These are phyloP conservation scores for Pouteria glomerata DNA, from an alignment of 148 eudicot species.

Conservation along the genomic window DNA sequence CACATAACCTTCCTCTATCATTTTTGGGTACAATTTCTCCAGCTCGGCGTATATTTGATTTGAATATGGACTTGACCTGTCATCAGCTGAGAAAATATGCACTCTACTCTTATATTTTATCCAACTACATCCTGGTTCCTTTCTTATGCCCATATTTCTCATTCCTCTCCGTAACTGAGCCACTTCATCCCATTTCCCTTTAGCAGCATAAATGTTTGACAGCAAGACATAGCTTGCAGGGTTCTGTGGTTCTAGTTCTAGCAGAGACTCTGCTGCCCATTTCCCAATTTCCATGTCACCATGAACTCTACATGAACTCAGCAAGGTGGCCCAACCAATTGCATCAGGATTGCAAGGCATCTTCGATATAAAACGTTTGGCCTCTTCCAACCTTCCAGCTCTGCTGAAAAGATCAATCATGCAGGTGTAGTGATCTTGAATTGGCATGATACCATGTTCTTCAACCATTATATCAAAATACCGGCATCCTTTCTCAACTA, in stretches of 20 bases:
- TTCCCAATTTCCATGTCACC: conserved; percentile 68
- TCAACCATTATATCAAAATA: conserved; percentile 68
- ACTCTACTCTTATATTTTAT: conserved; percentile 74
- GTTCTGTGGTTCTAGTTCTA: conserved; percentile 69
- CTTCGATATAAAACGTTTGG: conserved; percentile 56
- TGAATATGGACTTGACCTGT: conserved; percentile 68
- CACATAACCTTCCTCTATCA: conserved; percentile 69
- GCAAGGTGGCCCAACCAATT: conserved; percentile 78
- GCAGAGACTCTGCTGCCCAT: conserved; percentile 85
- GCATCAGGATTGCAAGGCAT: conserved; percentile 88
- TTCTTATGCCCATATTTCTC: conserved; percentile 67
- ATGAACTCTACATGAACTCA: conserved; percentile 81
- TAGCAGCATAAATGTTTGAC: conserved; percentile 69
- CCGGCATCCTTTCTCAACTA: conserved; percentile 68
- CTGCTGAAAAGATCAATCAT: conserved; percentile 90
- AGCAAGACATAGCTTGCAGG: conserved; percentile 86
- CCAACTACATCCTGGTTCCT: conserved; percentile 94
- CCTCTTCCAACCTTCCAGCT: conserved; percentile 74
- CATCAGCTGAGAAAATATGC: conserved; percentile 83
- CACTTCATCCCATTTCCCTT: conserved; percentile 75
- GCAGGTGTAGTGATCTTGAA: conserved; percentile 83
- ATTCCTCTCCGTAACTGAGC: conserved; percentile 68
- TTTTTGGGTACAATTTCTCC: conserved; percentile 50
- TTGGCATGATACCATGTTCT: conserved; percentile 52
- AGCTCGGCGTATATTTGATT: conserved; percentile 57